Conservation (phyloP, 2,329 filamentous ascomycete species). For the Rutstroemia sp. region DNA sequence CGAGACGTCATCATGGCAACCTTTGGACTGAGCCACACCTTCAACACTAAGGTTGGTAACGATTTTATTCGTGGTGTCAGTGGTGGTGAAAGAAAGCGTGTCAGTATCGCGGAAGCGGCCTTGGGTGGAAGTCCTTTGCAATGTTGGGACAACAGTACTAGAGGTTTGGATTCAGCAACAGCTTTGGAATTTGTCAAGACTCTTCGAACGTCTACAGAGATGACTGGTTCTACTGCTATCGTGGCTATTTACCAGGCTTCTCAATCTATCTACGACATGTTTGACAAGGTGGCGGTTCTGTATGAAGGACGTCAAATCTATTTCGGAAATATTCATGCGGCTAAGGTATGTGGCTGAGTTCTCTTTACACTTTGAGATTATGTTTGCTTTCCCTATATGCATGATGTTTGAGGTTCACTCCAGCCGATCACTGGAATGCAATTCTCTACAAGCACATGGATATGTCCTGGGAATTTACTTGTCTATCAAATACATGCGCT, state of each 20-base stretch:
- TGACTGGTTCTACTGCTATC: slow-evolving; percentile 52
- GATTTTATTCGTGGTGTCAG: slow-evolving; percentile 66
- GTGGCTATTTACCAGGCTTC: slow-evolving; percentile 69
- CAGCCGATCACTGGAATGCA: too few species aligned
- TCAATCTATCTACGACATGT: slow-evolving; percentile 54
- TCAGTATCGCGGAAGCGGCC: slow-evolving; percentile 72
- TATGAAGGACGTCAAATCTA: slow-evolving; percentile 65
- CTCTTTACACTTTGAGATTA: too few species aligned
- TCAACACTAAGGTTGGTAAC: slow-evolving; percentile 68
- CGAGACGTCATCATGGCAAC: slow-evolving; percentile 58
- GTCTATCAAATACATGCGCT: too few species aligned
- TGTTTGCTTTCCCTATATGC: too few species aligned
- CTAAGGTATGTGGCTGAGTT: slow-evolving; percentile 34
- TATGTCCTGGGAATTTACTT: too few species aligned
- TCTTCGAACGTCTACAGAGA: slow-evolving; percentile 56
- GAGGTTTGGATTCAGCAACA: slow-evolving; percentile 66
- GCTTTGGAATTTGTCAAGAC: slow-evolving; percentile 67
- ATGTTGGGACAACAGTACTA: slow-evolving; percentile 72
- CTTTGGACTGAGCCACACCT: slow-evolving; percentile 65
- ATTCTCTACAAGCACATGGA: too few species aligned
- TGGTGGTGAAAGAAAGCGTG: slow-evolving; percentile 69
- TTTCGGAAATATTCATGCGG: slow-evolving; percentile 56
- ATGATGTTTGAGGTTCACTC: too few species aligned
- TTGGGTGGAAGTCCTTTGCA: slow-evolving; percentile 52
- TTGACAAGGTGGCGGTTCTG: slow-evolving; percentile 62